These are phyloP conservation scores for Colletotrichum neosansevieriae DNA, from an alignment of 2,329 filamentous ascomycete species.

Conservation along the genomic window DNA sequence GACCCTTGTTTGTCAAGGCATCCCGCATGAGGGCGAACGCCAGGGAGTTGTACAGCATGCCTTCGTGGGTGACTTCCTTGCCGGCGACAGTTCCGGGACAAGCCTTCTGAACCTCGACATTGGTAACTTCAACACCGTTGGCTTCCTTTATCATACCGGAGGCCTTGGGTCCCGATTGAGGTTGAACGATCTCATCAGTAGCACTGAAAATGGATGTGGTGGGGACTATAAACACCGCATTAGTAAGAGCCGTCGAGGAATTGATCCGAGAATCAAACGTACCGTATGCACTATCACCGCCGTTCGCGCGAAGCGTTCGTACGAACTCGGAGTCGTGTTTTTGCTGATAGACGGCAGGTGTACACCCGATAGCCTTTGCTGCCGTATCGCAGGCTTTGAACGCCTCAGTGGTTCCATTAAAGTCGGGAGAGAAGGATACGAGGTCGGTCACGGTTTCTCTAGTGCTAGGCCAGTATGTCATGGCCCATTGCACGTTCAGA, in stretches of 20 bases:
- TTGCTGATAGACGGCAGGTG: slow-evolving; percentile 61
- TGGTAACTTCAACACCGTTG: slow-evolving; percentile 58
- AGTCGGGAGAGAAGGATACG: slow-evolving; percentile 65
- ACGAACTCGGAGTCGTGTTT: slow-evolving; percentile 58
- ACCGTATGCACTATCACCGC: slow-evolving; percentile 62
- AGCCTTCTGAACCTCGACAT: slow-evolving; percentile 60
- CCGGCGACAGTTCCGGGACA: slow-evolving; percentile 57
- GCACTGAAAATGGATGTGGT: slow-evolving; percentile 65
- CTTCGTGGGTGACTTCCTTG: slow-evolving; percentile 62
- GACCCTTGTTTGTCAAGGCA: slow-evolving; percentile 28
- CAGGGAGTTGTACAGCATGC: slow-evolving; percentile 50
- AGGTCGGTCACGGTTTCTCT: slow-evolving; percentile 59
- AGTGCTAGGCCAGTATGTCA: slow-evolving; percentile 69
- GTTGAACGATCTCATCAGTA: slow-evolving; percentile 64
- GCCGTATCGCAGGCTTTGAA: slow-evolving; percentile 16
- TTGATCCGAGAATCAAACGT: background rate
- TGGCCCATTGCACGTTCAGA: slow-evolving; percentile 66
- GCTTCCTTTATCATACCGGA: slow-evolving; percentile 58
- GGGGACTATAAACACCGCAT: slow-evolving; percentile 50
- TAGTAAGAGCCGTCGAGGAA: fast-evolving
- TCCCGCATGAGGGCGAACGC: slow-evolving; percentile 58
- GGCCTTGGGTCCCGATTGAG: slow-evolving; percentile 58
- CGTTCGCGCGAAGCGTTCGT: slow-evolving; percentile 53
- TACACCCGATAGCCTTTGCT: slow-evolving; percentile 16
- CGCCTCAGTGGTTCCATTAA: slow-evolving; percentile 46